phyloP scores from a whole-genome alignment of 306 rosid species.

The Pterocarpus macrocarpus region DNA sequence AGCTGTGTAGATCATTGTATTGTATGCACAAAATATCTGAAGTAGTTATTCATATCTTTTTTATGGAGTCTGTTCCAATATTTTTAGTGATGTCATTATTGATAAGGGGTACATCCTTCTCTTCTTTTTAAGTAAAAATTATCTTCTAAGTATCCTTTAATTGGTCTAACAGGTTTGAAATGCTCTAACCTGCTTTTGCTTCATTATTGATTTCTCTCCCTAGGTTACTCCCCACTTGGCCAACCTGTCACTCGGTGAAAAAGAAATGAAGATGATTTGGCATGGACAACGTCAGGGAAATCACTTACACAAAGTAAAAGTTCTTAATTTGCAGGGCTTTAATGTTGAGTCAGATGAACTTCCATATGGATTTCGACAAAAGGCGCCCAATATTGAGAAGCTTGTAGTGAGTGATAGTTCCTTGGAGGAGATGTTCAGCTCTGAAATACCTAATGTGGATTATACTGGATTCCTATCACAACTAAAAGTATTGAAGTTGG shows the following conservation, averaged over 20 bases:
- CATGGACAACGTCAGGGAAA: background rate
- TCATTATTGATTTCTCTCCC: too few species aligned
- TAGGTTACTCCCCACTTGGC: too few species aligned
- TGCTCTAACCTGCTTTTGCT: too few species aligned
- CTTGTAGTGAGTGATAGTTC: background rate
- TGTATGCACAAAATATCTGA: too few species aligned
- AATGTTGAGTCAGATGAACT: constrained; percentile 24
- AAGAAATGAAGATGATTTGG: background rate
- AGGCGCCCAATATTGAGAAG: background rate
- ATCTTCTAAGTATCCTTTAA: too few species aligned
- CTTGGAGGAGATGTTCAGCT: constrained; percentile 13
- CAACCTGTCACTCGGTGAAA: background rate
- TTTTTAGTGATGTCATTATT: background rate
- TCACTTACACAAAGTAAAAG: background rate
- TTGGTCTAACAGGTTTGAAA: too few species aligned
- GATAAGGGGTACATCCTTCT: background rate
- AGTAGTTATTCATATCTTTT: too few species aligned
- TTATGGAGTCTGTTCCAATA: background rate
- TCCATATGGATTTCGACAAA: background rate
- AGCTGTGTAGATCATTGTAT: too few species aligned
- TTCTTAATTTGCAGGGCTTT: background rate
- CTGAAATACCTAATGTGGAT: background rate
- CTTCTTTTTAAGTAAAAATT: too few species aligned
- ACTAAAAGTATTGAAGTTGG: background rate
- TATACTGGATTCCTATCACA: background rate